Conservation (phyloP, 1,284 basidiomycete species). For the Melampsora occidentalis region DNA sequence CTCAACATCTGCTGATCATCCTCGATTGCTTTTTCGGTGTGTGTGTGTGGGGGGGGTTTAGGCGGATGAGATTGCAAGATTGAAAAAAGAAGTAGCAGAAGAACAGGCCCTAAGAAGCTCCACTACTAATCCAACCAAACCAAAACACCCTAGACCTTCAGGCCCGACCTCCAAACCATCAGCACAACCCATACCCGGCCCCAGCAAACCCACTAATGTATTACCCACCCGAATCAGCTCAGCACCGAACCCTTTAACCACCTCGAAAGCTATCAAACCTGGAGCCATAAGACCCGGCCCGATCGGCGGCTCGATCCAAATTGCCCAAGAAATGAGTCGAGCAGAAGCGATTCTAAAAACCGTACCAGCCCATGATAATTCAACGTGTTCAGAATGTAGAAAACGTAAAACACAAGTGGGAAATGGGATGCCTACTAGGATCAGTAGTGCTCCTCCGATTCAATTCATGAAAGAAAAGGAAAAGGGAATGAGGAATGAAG, state of each 20-base stretch:
- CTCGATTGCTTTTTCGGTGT: background rate
- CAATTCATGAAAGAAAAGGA: constrained; percentile 3
- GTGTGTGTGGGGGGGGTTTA: background rate
- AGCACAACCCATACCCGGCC: background rate
- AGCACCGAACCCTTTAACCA: constrained; percentile 2
- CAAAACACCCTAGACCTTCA: background rate
- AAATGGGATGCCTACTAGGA: background rate
- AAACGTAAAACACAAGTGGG: constrained; percentile 1
- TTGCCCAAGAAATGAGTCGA: constrained; percentile 22
- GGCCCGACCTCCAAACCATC: background rate
- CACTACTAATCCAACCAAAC: background rate
- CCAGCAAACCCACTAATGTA: background rate
- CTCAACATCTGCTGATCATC: background rate
- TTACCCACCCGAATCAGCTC: background rate
- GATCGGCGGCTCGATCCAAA: constrained; percentile 2
- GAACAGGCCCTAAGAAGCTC: constrained; percentile 18
- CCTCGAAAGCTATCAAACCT: background rate
- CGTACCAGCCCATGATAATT: constrained; percentile 33
- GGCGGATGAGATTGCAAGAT: constrained; percentile 31
- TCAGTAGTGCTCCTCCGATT: constrained; percentile 14
- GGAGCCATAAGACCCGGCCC: background rate
- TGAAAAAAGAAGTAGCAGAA: constrained; percentile 32
- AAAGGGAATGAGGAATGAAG: constrained; percentile 28
- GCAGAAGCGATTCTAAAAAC: constrained; percentile 38
- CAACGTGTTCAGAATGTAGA: constrained; percentile 37